Evolutionary conservation across 768 basidiomycete genomes (phyloP).

Genomic region (Leccinum aurantiacum): DNA sequence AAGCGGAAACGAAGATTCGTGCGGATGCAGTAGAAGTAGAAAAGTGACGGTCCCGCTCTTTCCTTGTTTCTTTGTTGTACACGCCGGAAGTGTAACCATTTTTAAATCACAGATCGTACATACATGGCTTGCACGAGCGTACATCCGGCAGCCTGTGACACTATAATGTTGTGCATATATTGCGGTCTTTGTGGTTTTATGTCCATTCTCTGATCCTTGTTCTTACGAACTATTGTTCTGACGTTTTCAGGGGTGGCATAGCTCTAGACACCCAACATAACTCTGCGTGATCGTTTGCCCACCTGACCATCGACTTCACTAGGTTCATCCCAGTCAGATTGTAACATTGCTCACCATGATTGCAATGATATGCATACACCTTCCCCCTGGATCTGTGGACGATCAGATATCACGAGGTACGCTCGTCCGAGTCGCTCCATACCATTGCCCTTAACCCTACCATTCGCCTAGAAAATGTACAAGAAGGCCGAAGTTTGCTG

Average conservation of each 20-base stretch:
- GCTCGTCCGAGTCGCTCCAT: slow-evolving; percentile 15
- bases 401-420: slow-evolving; percentile 70
- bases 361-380: not conserved
- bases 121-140: not conserved
- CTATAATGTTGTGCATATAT: too few relatives aligned
- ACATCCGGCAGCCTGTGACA: not conserved
- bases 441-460: not conserved
- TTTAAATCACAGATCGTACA: not conserved
- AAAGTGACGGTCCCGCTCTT: not conserved
- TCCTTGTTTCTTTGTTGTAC: not conserved
- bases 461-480: slow-evolving; percentile 62
- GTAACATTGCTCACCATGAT: slow-evolving; percentile 1
- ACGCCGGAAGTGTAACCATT: not conserved
- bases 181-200: too few relatives aligned
- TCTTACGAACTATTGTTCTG: too few relatives aligned
- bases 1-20: slow-evolving; percentile 26
- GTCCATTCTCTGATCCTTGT: too few relatives aligned
- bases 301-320: not conserved
- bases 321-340: not conserved
- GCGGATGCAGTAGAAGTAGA: slow-evolving; percentile 24
- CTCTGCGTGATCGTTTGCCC: too few relatives aligned
- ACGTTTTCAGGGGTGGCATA: too few relatives aligned
- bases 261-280: too few relatives aligned
- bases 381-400: not conserved
- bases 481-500: slow-evolving; percentile 94